Evolutionary conservation across 768 basidiomycete species (phyloP), one percentile per base, ranked within the genome.

Genomic region (Kwoniella sp.): DNA sequence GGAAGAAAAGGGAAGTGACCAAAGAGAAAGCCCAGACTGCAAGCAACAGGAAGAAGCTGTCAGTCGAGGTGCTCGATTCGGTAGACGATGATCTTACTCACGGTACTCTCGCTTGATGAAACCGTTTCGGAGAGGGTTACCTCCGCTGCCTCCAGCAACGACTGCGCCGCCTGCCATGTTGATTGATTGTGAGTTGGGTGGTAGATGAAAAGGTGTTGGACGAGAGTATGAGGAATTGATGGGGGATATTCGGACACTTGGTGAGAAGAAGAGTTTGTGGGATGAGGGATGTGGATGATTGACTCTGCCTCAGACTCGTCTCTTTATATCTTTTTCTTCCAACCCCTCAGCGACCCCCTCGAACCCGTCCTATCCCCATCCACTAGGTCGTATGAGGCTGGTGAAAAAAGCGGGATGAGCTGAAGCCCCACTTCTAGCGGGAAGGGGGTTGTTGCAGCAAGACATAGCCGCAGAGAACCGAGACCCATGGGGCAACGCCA

Each of bases 1-100:
- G 87, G 79, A 90, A 89, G 83, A 90, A 90, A 30, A 90, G 82
- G 12, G 88, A 85, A 21, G 88, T 90, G 63, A 90, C 86, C 58
- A 90, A 84, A 40, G 82, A 81, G 75, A 88, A 90, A 8, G 88
- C 83, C 73, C 84, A 87, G 26, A 79, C 65, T 66, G 33, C 84
- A 87, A 69, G 33, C 13, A 5, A 13, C 33, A 33, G 5, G 33
- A 82, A 80, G 50, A 74, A 30, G 30, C 36, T 22, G 25, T n/a
- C 53, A 15, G 7, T 27, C 24, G 27, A 25, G 5, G 22, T 24
- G 29, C 4, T 4, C 13, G 26, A 52, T 30, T 27, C 3, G 24
- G 51, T 1, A 24, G 49, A 36, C 15, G 22, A 47, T 56, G 22
- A 21, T 33, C n/a, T n/a, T 26, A 67, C 73, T 71, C 70, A 74